Base-by-base conservation (phyloP, 768 basidiomycete genomes). In the Cyclocybe aegerita region DNA sequence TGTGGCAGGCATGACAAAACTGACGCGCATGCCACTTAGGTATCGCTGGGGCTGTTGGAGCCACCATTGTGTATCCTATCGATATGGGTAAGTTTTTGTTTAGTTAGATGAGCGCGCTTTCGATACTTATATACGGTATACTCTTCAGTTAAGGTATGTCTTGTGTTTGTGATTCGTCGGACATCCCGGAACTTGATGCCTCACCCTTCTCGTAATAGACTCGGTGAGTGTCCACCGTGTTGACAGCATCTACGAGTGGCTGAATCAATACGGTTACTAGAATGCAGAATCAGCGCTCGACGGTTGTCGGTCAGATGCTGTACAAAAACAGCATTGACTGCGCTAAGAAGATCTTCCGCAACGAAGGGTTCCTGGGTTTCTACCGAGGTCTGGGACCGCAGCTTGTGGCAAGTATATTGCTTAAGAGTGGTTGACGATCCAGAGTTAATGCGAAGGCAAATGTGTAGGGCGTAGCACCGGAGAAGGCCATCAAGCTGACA, bases 261-360 rank as follows among this genome's bases (percentile, higher is more conserved):
- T 14, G 12, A 42, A 16, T n/a, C 11, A 37, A 46, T 23, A 16
- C 23, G 41, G 44, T 14, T 9, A 45, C 9, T 53, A 92, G 93
- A 35, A 93, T 99, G 80, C 97, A 99, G 75, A 99, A 99, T 65
- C 97, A 99, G 67, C 85, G 97, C 10, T 93, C 87, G 55, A 93
- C 90, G 5, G 91, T 99, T 15, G 97, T 99, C 30, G 97, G 97
- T 34, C 96, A 99, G 70, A 73, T 98, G 62, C 70, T 98, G 39
- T 99, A 99, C 76, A 90, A 94, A 76, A 98, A 97, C 75, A 95
- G 93, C 60, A 62, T 90, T 34, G 97, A 99, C 64, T 99, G 97
- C 65, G 88, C 94, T 30, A 77, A 78, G 61, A 98, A 96, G 66
- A 95, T 99, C 17, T 85, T 98, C 67, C 81, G 85, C 48, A 97